These are phyloP conservation scores for Sclerotinia sclerotiorum DNA, from an alignment of 2,329 filamentous ascomycete genomes.

Conservation along the genomic window DNA sequence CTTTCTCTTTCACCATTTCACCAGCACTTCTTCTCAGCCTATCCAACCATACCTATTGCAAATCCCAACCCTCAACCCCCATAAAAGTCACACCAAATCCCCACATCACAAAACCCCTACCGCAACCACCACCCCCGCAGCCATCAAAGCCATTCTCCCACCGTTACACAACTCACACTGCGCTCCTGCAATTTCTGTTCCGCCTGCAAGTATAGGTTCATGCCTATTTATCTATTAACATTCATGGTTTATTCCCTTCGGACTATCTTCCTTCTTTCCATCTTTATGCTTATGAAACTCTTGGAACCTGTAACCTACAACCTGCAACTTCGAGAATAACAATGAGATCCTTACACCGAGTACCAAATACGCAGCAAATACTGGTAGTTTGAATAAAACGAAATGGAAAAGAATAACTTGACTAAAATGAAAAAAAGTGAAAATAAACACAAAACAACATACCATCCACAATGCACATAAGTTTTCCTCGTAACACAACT, in stretches of 20 bases:
- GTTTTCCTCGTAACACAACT: slow-evolving; percentile 34
- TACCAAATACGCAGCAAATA: no score
- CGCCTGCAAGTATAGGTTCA: slow-evolving; percentile 37
- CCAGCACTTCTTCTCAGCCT: no score
- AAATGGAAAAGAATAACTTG: not conserved
- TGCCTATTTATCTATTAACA: slow-evolving; percentile 25
- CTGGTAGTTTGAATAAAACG: no score
- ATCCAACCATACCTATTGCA: no score
- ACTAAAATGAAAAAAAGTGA: not conserved
- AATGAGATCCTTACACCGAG: not conserved
- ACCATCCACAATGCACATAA: slow-evolving; percentile 35
- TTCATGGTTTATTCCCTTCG: not conserved
- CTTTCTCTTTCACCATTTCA: no score
- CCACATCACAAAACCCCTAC: slow-evolving; percentile 18
- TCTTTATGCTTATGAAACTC: not conserved
- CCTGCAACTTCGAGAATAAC: not conserved
- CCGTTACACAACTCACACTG: slow-evolving; percentile 15
- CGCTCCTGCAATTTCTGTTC: slow-evolving; percentile 35
- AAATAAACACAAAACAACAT: slow-evolving; percentile 7
- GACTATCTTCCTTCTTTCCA: not conserved
- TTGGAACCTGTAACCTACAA: no score
- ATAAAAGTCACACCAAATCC: not conserved
- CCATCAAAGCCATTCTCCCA: slow-evolving; percentile 12
- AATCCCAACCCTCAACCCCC: no score
- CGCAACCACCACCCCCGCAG: slow-evolving; percentile 24